Base-by-base conservation (phyloP, 306 rosid genomes). In the Cucurbita ficifolia region DNA sequence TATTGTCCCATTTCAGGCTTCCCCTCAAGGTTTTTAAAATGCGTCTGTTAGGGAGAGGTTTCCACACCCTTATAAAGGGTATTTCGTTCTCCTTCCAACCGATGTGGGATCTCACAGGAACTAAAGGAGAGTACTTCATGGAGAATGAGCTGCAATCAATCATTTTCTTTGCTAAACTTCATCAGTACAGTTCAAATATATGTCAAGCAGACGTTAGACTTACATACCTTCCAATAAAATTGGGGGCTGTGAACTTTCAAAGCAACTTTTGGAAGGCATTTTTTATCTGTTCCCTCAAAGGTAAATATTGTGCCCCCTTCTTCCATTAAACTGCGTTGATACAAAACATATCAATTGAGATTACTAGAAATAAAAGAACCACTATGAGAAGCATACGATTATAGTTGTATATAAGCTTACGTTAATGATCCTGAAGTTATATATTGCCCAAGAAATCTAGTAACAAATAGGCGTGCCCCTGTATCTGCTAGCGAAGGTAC, bases 221-320 rank as follows among this genome's bases (percentile, higher is more conserved):
- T 49, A 52, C 60, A 40, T 73, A 90, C 98, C 96, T 92, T 92
- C 98, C 96, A 90, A 83, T 92, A 92, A 81, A 92, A 92, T 65
- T 90, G 98, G 3, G 96, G 93, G 84, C 13, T 82, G 74, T 85
- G 91, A 82, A 92, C 76, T 80, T 82, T 86, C 58, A 92, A 48
- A 46, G 76, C 86, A 73, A 88, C 62, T 81, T 83, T 84, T 10
- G 79, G 75, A 40, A 61, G 40, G 56, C 89, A 79, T 49, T 60
- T 86, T 77, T 79, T 77, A 43, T 56, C 81, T n/a, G 80, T 79
- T 82, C 96, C 96, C 61, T 88, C 96, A 49, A 92, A 90, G 76
- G 84, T 87, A 73, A 80, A 88, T 78, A 92, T 81, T 16, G 96
- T 86, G 42, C 98, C 98, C 49, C 96, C 98, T 65, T 92, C 98